Conservation (phyloP, 2,329 filamentous ascomycete genomes). For the Neophaeococcomyces aloes region DNA sequence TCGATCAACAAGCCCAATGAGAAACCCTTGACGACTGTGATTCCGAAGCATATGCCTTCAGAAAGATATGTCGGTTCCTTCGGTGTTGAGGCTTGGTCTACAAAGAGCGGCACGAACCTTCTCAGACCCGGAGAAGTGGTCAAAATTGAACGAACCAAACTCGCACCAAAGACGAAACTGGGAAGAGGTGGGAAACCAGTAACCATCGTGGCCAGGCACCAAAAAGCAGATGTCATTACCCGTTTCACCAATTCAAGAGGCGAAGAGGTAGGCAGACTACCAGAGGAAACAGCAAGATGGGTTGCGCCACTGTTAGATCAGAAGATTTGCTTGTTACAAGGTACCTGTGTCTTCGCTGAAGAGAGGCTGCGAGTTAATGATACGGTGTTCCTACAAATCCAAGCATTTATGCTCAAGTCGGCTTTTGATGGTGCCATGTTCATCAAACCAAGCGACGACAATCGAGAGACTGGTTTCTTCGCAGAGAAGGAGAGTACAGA, state of each 20-base stretch:
- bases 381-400: slow-evolving; percentile 82
- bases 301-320: slow-evolving; percentile 88
- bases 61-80: slow-evolving; percentile 81
- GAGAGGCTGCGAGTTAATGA: slow-evolving; percentile 81
- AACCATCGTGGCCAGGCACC: slow-evolving; percentile 38
- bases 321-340: slow-evolving; percentile 76
- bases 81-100: slow-evolving; percentile 85
- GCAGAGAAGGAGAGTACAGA: slow-evolving; percentile 77
- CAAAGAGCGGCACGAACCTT: slow-evolving; percentile 64
- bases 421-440: slow-evolving; percentile 61
- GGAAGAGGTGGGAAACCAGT: slow-evolving; percentile 37
- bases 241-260: slow-evolving; percentile 74
- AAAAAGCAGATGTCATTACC: slow-evolving; percentile 74
- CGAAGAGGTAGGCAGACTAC: slow-evolving; percentile 73
- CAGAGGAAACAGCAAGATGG: slow-evolving; percentile 82
- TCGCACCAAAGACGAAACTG: slow-evolving; percentile 46
- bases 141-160: slow-evolving; percentile 74
- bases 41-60: slow-evolving; percentile 38
- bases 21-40: slow-evolving; percentile 16
- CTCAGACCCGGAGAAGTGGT: slow-evolving; percentile 74
- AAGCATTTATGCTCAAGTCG: slow-evolving; percentile 61
- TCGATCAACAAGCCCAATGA: background rate
- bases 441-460: slow-evolving; percentile 52
- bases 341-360: slow-evolving; percentile 76
- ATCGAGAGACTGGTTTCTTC: slow-evolving; percentile 63